Evolutionary conservation across 2,329 filamentous ascomycete species (phyloP).

Genomic region (Cylindrodendrum hubeiense): DNA sequence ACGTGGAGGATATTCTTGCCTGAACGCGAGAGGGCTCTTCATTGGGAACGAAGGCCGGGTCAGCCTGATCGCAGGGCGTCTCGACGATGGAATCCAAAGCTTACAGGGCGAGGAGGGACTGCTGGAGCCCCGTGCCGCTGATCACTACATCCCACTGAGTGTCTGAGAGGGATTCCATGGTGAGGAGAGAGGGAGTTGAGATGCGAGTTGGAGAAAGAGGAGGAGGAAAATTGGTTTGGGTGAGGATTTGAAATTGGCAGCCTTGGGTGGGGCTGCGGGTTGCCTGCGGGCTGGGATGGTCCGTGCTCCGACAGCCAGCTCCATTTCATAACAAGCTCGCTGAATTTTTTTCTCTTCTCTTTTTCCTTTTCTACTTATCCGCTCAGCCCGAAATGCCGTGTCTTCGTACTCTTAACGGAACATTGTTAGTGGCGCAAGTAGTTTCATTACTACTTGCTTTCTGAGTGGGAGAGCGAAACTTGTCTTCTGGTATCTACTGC

Average conservation of each 20-base stretch:
- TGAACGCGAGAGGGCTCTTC: constrained; percentile 91
- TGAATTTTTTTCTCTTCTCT: constrained; percentile 45
- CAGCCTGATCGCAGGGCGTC: constrained; percentile 49
- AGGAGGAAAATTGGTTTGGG: constrained; percentile 24
- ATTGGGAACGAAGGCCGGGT: constrained; percentile 47
- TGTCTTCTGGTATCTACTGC: constrained; percentile 88
- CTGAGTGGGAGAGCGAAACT: constrained; percentile 72
- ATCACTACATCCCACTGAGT: constrained; percentile 85
- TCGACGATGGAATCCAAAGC: constrained; percentile 53
- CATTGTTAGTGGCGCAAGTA: constrained; percentile 57
- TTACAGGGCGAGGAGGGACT: constrained; percentile 85
- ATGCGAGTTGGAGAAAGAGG: constrained; percentile 10
- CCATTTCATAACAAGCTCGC: constrained; percentile 26
- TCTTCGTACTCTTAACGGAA: constrained; percentile 43
- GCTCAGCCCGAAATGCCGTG: constrained; percentile 48
- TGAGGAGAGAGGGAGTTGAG: constrained; percentile 39
- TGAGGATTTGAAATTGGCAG: constrained; percentile 36
- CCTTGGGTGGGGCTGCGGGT: constrained; percentile 38
- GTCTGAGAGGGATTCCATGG: constrained; percentile 81
- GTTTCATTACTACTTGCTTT: constrained; percentile 62
- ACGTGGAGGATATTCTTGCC: constrained; percentile 92
- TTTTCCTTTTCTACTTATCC: constrained; percentile 40
- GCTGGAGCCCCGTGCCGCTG: constrained; percentile 81
- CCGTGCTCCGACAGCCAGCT: constrained; percentile 31
- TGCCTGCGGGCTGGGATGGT: constrained; percentile 37